phyloP scores from a whole-genome alignment of 2,329 filamentous ascomycete species.

The Teratosphaeria nubilosa region DNA sequence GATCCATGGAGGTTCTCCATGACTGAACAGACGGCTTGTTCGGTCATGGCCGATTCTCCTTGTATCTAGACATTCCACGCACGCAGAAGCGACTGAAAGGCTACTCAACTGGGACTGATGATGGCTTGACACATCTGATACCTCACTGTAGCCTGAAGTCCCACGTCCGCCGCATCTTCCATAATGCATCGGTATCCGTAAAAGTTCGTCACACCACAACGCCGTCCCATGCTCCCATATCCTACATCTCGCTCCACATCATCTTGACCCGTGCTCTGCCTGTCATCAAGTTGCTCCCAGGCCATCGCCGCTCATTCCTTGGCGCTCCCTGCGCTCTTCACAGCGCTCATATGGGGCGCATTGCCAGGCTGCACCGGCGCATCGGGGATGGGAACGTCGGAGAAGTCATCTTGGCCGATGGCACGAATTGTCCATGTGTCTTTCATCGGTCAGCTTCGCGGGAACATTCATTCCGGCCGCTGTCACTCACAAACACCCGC shows the following conservation, averaged over 20 bases:
- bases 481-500: constrained; percentile 81
- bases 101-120: not conserved
- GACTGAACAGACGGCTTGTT: too few relatives aligned
- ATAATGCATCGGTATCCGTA: not conserved
- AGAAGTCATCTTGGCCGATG: constrained; percentile 93
- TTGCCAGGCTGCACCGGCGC: constrained; percentile 43
- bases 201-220: not conserved
- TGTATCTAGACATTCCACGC: too few relatives aligned
- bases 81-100: too few relatives aligned
- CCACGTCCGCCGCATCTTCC: not conserved
- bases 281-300: not conserved
- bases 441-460: constrained; percentile 22
- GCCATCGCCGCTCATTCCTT: not conserved
- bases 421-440: constrained; percentile 67
- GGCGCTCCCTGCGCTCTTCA: not conserved
- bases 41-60: too few relatives aligned
- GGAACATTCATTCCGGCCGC: too few relatives aligned
- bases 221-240: not conserved
- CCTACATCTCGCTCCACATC: not conserved
- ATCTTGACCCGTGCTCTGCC: not conserved
- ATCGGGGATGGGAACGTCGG: constrained; percentile 84
- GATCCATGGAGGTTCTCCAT: too few relatives aligned
- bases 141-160: not conserved
- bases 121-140: not conserved
- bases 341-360: constrained; percentile 10